Evolutionary conservation across 768 basidiomycete species (phyloP).

Genomic region (Mycena kentingensis): DNA sequence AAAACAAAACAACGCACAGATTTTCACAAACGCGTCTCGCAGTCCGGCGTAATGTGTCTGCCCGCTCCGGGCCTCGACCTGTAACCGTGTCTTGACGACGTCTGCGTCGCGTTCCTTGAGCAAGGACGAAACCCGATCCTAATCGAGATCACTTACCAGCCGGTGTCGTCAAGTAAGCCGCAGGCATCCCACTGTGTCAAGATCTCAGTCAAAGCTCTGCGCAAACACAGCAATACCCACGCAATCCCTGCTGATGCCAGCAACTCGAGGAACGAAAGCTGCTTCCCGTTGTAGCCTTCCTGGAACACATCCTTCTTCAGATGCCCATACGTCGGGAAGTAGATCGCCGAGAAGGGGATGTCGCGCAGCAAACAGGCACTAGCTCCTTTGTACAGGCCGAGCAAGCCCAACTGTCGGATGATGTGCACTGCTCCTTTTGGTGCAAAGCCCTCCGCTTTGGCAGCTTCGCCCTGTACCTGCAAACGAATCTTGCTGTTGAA

Average conservation of each 20-base stretch:
- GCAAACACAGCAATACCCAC: conserved; percentile 47
- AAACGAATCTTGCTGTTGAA: conserved; percentile 81
- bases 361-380: conserved; percentile 92
- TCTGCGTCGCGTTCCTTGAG: conserved; percentile 47
- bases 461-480: conserved; percentile 94
- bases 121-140: conserved; percentile 21
- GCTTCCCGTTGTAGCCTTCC: conserved; percentile 95
- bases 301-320: conserved; percentile 92
- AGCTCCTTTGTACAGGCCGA: conserved; percentile 93
- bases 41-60: conserved; percentile 91
- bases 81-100: conserved; percentile 96
- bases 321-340: conserved; percentile 87
- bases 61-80: conserved; percentile 89
- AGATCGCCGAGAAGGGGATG: conserved; percentile 96
- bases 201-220: conserved; percentile 22
- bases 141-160: conserved; percentile 55
- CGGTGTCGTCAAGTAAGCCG: conserved; percentile 90
- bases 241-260: conserved; percentile 78
- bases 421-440: conserved; percentile 91
- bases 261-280: conserved; percentile 88
- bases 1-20: conserved; percentile 57
- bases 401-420: conserved; percentile 84
- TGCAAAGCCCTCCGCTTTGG: conserved; percentile 77
- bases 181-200: conserved; percentile 89
- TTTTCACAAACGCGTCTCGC: conserved; percentile 85